Evolutionary conservation across 75 land plant genomes (phyloP).

Genomic region (Pinus taeda): DNA sequence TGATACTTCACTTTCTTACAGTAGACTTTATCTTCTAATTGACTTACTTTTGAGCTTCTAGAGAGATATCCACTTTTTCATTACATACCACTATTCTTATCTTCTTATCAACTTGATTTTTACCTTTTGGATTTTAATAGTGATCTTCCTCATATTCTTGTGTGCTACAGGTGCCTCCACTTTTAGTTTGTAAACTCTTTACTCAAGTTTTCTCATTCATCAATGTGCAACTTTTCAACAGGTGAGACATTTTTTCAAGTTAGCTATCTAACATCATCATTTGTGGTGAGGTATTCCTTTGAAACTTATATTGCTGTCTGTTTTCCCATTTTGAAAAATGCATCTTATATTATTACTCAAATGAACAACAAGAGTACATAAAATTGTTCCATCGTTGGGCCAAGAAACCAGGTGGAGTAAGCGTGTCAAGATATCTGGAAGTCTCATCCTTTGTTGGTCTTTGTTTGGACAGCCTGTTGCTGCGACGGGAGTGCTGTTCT

Average conservation of each 20-base stretch:
- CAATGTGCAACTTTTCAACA: slow-evolving; percentile 41
- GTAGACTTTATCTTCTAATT: background rate
- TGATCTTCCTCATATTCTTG: background rate
- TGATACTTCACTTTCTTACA: background rate
- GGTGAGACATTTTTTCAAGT: slow-evolving; percentile 5
- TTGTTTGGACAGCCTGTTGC: slow-evolving; percentile 47
- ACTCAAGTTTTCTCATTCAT: slow-evolving; percentile 36
- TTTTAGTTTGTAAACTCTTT: slow-evolving; percentile 29
- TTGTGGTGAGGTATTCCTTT: background rate
- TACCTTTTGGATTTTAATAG: background rate
- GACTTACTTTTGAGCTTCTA: too few relatives aligned
- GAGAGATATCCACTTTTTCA: background rate
- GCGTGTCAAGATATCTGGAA: too few relatives aligned
- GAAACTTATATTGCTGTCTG: background rate
- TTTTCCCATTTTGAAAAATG: background rate
- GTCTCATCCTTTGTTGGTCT: background rate
- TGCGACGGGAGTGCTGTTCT: slow-evolving; percentile 88
- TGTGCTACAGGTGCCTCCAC: slow-evolving; percentile 29
- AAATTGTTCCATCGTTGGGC: too few relatives aligned
- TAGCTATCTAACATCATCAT: background rate
- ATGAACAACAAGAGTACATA: too few relatives aligned
- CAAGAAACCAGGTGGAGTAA: too few relatives aligned
- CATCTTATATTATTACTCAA: too few relatives aligned
- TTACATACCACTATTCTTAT: background rate
- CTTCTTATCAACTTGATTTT: background rate